Conservation (phyloP, 2,329 filamentous ascomycete species). For the Tolypocladium paradoxum region DNA sequence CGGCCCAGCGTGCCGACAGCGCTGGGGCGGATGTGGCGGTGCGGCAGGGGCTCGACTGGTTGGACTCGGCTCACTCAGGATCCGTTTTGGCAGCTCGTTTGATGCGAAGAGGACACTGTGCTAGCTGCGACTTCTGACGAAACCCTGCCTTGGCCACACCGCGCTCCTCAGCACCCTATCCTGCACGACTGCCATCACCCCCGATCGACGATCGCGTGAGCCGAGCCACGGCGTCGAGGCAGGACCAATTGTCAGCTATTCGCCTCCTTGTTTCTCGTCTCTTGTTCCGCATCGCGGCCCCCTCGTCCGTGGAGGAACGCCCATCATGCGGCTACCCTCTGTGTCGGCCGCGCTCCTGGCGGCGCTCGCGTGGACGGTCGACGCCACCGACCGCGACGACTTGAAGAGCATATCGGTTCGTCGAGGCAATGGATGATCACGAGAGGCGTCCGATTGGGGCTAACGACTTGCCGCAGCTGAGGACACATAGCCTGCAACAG, state of each 20-base stretch:
- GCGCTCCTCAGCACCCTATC: neutral
- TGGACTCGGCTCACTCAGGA: neutral
- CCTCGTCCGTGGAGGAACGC: neutral
- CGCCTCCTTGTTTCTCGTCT: neutral
- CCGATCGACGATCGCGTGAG: neutral
- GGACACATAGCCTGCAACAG: conserved; percentile 74
- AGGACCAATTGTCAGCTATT: neutral
- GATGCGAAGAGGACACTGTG: conserved; percentile 13
- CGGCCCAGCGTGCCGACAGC: neutral
- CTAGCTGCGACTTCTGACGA: conserved; percentile 2
- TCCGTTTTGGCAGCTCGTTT: neutral
- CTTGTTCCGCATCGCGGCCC: neutral
- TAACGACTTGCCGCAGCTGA: conserved; percentile 45
- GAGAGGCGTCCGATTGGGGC: neutral
- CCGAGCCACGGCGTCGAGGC: neutral
- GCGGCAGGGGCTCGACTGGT: neutral
- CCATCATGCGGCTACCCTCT: conserved; percentile 36
- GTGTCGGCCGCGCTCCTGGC: conserved; percentile 38
- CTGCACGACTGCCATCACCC: neutral
- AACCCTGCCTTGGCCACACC: conserved; percentile 1
- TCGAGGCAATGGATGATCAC: conserved; percentile 1
- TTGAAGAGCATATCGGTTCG: conserved; percentile 42
- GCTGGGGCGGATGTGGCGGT: conserved; percentile 10
- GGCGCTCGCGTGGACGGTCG: conserved; percentile 37
- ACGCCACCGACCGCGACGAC: conserved; percentile 36